Evolutionary conservation across 148 eudicot species (phyloP).

Genomic region (Rhododendron ovatum): DNA sequence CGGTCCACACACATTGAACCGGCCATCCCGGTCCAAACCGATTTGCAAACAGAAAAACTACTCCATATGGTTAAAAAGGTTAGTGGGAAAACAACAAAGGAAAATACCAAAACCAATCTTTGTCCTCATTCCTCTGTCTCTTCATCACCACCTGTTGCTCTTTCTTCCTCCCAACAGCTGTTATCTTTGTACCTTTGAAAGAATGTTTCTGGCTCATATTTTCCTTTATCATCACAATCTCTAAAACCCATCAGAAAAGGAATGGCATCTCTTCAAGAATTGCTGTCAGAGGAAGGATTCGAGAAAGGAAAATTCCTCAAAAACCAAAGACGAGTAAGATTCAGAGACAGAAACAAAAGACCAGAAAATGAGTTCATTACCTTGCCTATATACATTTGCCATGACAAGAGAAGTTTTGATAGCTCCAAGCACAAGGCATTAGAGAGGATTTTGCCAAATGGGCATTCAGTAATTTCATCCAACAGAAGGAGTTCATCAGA

Average conservation of each 20-base stretch:
- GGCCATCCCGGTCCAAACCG: neutral
- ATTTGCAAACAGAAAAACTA: neutral
- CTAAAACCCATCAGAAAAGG: neutral
- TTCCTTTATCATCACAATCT: neutral
- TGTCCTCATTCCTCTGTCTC: conserved; percentile 7
- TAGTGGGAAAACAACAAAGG: no score
- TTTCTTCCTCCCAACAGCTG: neutral
- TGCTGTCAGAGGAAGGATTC: conserved; percentile 36
- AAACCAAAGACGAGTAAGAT: conserved; percentile 19
- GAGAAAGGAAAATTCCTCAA: neutral
- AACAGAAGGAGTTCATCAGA: conserved; percentile 16
- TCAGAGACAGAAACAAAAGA: conserved; percentile 12
- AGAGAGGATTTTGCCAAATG: conserved; percentile 17
- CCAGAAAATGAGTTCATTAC: conserved; percentile 21
- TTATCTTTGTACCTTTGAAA: conserved; percentile 6
- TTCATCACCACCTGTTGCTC: neutral
- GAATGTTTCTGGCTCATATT: conserved; percentile 17
- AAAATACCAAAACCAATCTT: neutral
- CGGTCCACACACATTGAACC: neutral
- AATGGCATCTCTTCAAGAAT: conserved; percentile 34
- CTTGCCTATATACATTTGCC: conserved; percentile 50
- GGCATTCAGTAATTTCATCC: conserved; percentile 26
- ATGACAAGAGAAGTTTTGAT: conserved; percentile 30
- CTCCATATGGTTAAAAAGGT: conserved; percentile 6
- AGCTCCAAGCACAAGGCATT: conserved; percentile 3